Evolutionary conservation across 2,329 filamentous ascomycete genomes (phyloP).

Genomic region (Stagonosporopsis vannaccii): DNA sequence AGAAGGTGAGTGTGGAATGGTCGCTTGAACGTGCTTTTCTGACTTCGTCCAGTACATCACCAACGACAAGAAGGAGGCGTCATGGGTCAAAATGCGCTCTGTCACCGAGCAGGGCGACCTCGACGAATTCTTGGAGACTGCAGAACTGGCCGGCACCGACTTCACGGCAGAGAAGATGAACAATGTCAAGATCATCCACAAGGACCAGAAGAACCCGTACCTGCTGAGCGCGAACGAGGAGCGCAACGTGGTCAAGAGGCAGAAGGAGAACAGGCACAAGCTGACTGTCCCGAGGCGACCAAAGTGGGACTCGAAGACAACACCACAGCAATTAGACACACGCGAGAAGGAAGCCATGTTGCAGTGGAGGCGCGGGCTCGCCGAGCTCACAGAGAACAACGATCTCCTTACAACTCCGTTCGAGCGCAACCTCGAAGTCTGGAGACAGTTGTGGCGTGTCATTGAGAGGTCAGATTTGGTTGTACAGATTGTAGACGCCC

Average conservation of each 20-base stretch:
- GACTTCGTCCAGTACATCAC: conserved; percentile 74
- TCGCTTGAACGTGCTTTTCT: conserved; percentile 28
- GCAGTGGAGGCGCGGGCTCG: conserved; percentile 87
- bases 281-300: conserved; percentile 91
- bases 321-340: conserved; percentile 78
- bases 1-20: conserved; percentile 61
- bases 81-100: conserved; percentile 99
- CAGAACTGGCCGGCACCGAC: conserved; percentile 96
- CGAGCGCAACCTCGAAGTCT: conserved; percentile 95
- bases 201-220: conserved; percentile 94
- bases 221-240: conserved; percentile 87
- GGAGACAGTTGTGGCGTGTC: conserved; percentile 97
- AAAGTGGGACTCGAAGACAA: conserved; percentile 86
- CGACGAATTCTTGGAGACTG: conserved; percentile 95
- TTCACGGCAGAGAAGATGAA: conserved; percentile 99
- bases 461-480: conserved; percentile 95
- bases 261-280: conserved; percentile 77
- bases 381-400: conserved; percentile 91
- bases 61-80: conserved; percentile 86
- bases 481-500: conserved; percentile 97
- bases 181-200: conserved; percentile 98
- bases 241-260: conserved; percentile 77
- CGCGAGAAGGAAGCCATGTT: conserved; percentile 82
- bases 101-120: conserved; percentile 96
- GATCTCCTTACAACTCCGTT: conserved; percentile 98